Evolutionary conservation across 192 early-diverging fungal genomes (phyloP).

Genomic region (Coemansia guatemalensis): DNA sequence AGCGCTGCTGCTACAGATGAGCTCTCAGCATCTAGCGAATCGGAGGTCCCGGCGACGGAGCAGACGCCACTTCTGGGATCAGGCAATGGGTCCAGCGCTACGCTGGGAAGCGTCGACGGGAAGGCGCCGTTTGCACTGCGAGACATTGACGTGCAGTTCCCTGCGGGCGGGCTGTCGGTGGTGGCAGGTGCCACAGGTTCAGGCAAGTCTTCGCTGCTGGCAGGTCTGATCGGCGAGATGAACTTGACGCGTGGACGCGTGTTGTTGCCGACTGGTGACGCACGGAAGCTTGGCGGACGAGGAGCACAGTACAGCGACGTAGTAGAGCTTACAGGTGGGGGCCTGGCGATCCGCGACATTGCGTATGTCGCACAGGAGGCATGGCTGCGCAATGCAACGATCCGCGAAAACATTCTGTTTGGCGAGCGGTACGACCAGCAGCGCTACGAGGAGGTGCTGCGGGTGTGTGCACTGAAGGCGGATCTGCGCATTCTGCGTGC

Average conservation of each 20-base stretch:
- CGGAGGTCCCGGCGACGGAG: constrained; percentile 2
- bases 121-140: constrained; percentile 55
- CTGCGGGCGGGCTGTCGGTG: constrained; percentile 66
- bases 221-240: constrained; percentile 83
- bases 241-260: constrained; percentile 31
- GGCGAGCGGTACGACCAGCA: constrained; percentile 67
- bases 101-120: not conserved
- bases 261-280: constrained; percentile 31
- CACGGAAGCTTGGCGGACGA: too few species aligned
- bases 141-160: constrained; percentile 68
- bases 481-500: constrained; percentile 82
- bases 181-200: constrained; percentile 85
- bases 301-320: too few species aligned
- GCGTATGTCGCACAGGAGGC: constrained; percentile 87
- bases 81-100: too few species aligned
- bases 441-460: constrained; percentile 74
- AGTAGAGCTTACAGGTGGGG: constrained; percentile 49
- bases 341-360: constrained; percentile 57
- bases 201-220: constrained; percentile 81
- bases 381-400: constrained; percentile 68
- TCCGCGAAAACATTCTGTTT: constrained; percentile 84
- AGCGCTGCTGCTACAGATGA: not conserved
- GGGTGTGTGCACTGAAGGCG: constrained; percentile 73
- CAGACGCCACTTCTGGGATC: constrained; percentile 9
- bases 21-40: not conserved